Conservation (phyloP, 2,329 filamentous ascomycete species). For the Volutella citrinella region DNA sequence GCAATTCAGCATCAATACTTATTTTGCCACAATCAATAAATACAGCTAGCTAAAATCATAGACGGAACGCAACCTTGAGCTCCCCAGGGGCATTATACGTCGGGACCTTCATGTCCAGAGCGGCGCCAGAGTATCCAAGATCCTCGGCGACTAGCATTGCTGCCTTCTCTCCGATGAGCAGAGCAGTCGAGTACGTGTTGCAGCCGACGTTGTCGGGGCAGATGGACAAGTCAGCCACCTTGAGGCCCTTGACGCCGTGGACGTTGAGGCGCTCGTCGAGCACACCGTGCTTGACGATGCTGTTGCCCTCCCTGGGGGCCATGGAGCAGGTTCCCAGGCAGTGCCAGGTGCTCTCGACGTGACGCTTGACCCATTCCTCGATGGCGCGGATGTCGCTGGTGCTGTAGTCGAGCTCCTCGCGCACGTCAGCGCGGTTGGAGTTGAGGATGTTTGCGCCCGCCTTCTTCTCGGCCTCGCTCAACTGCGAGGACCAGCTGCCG, state of each 20-base stretch:
- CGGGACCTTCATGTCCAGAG: slow-evolving; percentile 74
- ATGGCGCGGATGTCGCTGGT: slow-evolving; percentile 61
- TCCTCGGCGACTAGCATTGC: slow-evolving; percentile 76
- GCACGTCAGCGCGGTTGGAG: slow-evolving; percentile 58
- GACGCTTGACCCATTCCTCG: slow-evolving; percentile 68
- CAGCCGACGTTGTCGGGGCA: slow-evolving; percentile 77
- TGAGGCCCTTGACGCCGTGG: slow-evolving; percentile 72
- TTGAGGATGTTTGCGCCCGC: slow-evolving; percentile 50
- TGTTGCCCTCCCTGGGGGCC: slow-evolving; percentile 73
- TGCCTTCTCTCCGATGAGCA: slow-evolving; percentile 9
- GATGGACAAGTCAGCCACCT: slow-evolving; percentile 73
- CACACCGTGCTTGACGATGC: slow-evolving; percentile 76
- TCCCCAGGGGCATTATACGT: slow-evolving; percentile 58
- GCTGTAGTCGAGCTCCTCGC: slow-evolving; percentile 64
- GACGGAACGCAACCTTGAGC: slow-evolving; percentile 34
- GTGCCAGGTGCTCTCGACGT: slow-evolving; percentile 65
- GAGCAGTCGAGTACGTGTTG: slow-evolving; percentile 51
- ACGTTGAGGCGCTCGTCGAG: slow-evolving; percentile 76
- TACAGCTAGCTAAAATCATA: too few species aligned
- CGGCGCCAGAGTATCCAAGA: slow-evolving; percentile 68
- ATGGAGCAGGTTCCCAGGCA: slow-evolving; percentile 67
- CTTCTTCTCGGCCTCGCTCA: slow-evolving; percentile 51
- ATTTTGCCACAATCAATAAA: too few species aligned
- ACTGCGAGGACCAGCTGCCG: slow-evolving; percentile 65
- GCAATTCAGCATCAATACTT: too few species aligned